These are phyloP conservation scores for Beauveria rudraprayagi DNA, from an alignment of 2,329 filamentous ascomycete species.

Conservation along the genomic window DNA sequence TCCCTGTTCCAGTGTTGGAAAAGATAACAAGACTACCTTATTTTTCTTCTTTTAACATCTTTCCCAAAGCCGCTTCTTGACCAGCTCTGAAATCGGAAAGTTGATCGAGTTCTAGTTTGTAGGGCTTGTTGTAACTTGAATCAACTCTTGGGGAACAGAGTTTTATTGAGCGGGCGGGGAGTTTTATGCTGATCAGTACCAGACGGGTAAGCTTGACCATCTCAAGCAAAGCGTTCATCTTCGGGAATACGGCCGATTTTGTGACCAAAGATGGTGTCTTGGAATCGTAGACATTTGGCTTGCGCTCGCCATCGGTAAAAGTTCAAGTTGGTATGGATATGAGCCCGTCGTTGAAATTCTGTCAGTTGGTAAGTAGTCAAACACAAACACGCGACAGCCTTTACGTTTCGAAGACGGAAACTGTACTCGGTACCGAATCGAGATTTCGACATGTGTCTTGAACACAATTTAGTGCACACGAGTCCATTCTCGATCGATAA, in stretches of 20 bases:
- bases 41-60: not conserved
- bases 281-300: not conserved
- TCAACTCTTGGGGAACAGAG: not conserved
- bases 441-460: not conserved
- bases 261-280: not conserved
- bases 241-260: not conserved
- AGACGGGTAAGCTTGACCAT: not conserved
- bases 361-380: not conserved
- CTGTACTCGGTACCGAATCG: too few relatives aligned
- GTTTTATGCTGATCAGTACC: not conserved
- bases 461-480: not conserved
- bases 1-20: not conserved
- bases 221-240: not conserved
- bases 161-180: not conserved
- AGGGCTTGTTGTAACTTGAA: not conserved
- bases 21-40: not conserved
- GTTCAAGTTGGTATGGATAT: not conserved
- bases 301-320: not conserved
- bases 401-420: not conserved
- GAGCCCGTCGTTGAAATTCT: not conserved
- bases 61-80: not conserved
- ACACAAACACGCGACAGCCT: not conserved
- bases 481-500: not conserved
- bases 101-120: not conserved
- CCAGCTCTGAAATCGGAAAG: not conserved